Conservation (phyloP, 805 yeast species). For the Barnettozyma wickerhamii region DNA sequence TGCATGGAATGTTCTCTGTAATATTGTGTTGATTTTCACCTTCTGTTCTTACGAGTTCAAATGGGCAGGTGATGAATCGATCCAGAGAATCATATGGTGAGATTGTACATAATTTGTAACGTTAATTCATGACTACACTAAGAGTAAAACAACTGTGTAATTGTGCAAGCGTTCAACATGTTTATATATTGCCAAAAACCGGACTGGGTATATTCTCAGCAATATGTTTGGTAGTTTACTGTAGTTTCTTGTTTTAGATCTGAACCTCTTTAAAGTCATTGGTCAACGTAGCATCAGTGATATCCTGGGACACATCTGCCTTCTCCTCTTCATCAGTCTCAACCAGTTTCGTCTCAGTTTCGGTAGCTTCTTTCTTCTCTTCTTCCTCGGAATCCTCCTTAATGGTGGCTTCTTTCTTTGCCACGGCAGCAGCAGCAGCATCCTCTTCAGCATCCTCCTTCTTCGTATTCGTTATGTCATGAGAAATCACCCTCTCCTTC, state of each 20-base stretch:
- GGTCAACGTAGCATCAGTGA: conserved; percentile 8
- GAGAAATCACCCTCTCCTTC: conserved; percentile 18
- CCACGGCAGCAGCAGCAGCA: too few relatives aligned
- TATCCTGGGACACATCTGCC: conserved; percentile 9
- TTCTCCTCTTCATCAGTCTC: conserved; percentile 1
- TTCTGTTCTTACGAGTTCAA: conserved; percentile 59
- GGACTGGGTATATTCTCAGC: too few relatives aligned
- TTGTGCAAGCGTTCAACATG: too few relatives aligned
- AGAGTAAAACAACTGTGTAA: neutral
- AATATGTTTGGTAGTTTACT: too few relatives aligned
- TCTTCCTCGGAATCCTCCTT: conserved; percentile 2
- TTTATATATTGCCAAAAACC: too few relatives aligned
- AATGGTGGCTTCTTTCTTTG: too few relatives aligned
- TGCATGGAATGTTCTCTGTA: conserved; percentile 55
- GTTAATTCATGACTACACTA: too few relatives aligned
- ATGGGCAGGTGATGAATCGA: conserved; percentile 59
- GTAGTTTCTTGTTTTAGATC: too few relatives aligned
- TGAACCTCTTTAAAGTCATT: conserved; percentile 22
- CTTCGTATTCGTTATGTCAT: conserved; percentile 16
- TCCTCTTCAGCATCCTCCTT: conserved; percentile 6
- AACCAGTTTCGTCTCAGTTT: neutral
- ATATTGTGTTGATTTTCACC: conserved; percentile 46
- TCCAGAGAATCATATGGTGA: conserved; percentile 90
- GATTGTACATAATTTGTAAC: too few relatives aligned
- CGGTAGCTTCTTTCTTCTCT: conserved; percentile 1